These are phyloP conservation scores for Pochonia chlamydosporia DNA, from an alignment of 2,329 filamentous ascomycete species.

Conservation along the genomic window DNA sequence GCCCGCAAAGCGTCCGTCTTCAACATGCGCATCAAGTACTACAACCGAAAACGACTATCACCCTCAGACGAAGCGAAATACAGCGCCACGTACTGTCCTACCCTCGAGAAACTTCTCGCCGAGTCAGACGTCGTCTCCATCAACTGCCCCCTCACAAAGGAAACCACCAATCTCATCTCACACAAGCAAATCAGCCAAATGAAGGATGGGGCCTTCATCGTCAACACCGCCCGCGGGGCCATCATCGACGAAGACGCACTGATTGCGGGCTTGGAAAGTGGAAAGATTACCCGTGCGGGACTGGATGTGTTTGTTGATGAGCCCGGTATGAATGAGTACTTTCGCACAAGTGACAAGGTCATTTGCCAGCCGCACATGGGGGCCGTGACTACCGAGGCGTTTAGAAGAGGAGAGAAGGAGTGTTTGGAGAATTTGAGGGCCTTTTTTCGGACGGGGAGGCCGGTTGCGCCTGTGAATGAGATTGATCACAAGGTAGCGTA, in stretches of 20 bases:
- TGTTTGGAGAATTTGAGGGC: slow-evolving; percentile 40
- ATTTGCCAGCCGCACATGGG: slow-evolving; percentile 39
- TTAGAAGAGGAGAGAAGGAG: slow-evolving; percentile 35
- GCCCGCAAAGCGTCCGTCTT: slow-evolving; percentile 34
- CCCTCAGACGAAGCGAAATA: slow-evolving; percentile 27
- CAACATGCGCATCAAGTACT: slow-evolving; percentile 37
- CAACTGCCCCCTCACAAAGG: slow-evolving; percentile 32
- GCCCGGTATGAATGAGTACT: slow-evolving; percentile 34
- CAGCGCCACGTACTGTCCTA: slow-evolving; percentile 27
- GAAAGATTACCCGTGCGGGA: slow-evolving; percentile 40
- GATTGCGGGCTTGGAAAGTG: slow-evolving; percentile 37
- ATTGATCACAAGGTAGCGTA: too few relatives aligned
- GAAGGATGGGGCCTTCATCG: slow-evolving; percentile 39
- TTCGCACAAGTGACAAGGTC: slow-evolving; percentile 32
- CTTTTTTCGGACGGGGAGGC: slow-evolving; percentile 30
- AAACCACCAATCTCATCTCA: slow-evolving; percentile 34
- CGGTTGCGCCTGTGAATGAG: slow-evolving; percentile 30
- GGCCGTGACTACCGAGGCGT: slow-evolving; percentile 36
- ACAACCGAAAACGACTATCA: slow-evolving; percentile 31
- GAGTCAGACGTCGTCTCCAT: slow-evolving; percentile 35
- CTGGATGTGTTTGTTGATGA: slow-evolving; percentile 43
- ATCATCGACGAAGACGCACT: slow-evolving; percentile 44
- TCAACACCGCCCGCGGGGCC: slow-evolving; percentile 47
- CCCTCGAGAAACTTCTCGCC: slow-evolving; percentile 33
- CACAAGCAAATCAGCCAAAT: slow-evolving; percentile 35